Evolutionary conservation across 805 yeast species (phyloP).

Genomic region (Yamadazyma tumulicola): DNA sequence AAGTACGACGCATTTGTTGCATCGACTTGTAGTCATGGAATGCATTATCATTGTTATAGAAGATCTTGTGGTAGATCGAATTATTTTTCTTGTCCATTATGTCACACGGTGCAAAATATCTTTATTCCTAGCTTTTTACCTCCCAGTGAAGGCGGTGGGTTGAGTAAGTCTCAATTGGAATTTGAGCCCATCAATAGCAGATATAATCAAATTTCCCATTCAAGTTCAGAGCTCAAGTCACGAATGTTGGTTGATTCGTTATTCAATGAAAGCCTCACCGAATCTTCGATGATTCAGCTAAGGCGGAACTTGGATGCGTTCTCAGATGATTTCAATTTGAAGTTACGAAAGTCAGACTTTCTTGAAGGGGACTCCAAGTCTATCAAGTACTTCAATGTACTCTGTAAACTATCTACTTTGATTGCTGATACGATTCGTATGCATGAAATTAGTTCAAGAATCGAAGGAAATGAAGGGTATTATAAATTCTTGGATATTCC

Average conservation of each 20-base stretch:
- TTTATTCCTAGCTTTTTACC: constrained; percentile 43
- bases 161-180: constrained; percentile 8
- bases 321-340: constrained; percentile 14
- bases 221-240: constrained; percentile 25
- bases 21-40: constrained; percentile 51
- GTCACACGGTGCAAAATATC: constrained; percentile 42
- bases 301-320: constrained; percentile 13
- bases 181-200: constrained; percentile 12
- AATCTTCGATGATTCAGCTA: constrained; percentile 5
- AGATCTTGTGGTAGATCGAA: constrained; percentile 18
- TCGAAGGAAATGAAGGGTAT: constrained; percentile 31
- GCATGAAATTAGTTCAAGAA: constrained; percentile 57
- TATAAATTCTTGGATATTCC: constrained; percentile 25
- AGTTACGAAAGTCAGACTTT: constrained; percentile 10
- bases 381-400: constrained; percentile 15
- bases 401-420: constrained; percentile 21
- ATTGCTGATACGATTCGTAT: constrained; percentile 52
- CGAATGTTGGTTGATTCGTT: constrained; percentile 20
- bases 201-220: constrained; percentile 21
- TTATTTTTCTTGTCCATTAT: constrained; percentile 47
- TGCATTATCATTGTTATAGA: constrained; percentile 46
- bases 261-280: constrained; percentile 12
- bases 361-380: constrained; percentile 6
- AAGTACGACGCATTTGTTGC: constrained; percentile 25
- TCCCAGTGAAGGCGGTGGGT: constrained; percentile 20